Percentiles rank a stretch among this genome's conserved stretches.
Evolutionary conservation across 2,329 filamentous ascomycete species (phyloP).

Genomic region (Phoma herbarum): DNA sequence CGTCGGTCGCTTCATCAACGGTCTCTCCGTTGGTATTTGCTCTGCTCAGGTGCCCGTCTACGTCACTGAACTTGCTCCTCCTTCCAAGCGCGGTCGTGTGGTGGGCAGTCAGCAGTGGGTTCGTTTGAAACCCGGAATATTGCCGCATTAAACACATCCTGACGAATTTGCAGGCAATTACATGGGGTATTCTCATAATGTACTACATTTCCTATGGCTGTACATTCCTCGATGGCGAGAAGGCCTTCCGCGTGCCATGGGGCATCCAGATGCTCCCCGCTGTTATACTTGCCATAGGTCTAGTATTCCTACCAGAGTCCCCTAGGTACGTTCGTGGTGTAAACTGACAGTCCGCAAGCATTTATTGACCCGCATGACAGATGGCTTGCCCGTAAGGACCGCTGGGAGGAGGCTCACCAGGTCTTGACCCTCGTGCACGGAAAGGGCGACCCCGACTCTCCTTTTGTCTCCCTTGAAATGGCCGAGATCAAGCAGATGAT

Average conservation of each 20-base stretch:
- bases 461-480: constrained; percentile 73
- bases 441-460: constrained; percentile 69
- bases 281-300: constrained; percentile 55
- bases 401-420: constrained; percentile 55
- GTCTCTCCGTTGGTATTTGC: constrained; percentile 76
- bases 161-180: constrained; percentile 60
- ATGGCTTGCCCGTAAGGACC: constrained; percentile 56
- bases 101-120: constrained; percentile 78
- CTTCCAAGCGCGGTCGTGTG: constrained; percentile 67
- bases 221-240: constrained; percentile 42
- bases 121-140: too few species aligned
- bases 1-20: constrained; percentile 74
- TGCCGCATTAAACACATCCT: too few species aligned
- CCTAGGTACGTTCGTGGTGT: constrained; percentile 42
- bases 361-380: background rate
- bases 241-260: constrained; percentile 52
- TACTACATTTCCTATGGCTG: constrained; percentile 51
- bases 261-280: constrained; percentile 51
- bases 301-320: constrained; percentile 60
- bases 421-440: constrained; percentile 56
- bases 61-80: constrained; percentile 70
- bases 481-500: constrained; percentile 77
- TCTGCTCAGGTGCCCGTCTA: constrained; percentile 75
- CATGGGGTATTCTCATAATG: constrained; percentile 63
- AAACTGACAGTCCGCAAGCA: background rate